phyloP scores from a whole-genome alignment of 2,329 filamentous ascomycete species.

The Pseudonectria foliicola region DNA sequence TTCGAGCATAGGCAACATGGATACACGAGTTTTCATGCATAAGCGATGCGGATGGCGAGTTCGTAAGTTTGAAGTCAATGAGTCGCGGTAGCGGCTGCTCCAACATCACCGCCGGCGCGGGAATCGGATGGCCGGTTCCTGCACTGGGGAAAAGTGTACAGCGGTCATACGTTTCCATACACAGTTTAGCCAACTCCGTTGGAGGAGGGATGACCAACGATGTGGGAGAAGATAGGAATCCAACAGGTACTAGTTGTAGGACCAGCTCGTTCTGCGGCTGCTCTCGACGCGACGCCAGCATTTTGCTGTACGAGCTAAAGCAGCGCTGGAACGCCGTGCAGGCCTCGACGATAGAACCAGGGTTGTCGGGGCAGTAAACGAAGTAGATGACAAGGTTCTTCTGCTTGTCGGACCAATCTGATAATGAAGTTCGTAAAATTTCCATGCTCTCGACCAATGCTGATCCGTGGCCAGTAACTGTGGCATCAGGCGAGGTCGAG shows the following conservation, averaged over 20 bases:
- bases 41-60: slow-evolving; percentile 63
- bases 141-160: slow-evolving; percentile 45
- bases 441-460: slow-evolving; percentile 42
- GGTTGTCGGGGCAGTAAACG: slow-evolving; percentile 59
- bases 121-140: slow-evolving; percentile 42
- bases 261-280: slow-evolving; percentile 57
- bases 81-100: slow-evolving; percentile 62
- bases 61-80: slow-evolving; percentile 67
- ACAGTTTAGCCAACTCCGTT: slow-evolving; percentile 53
- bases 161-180: slow-evolving; percentile 71
- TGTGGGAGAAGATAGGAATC: slow-evolving; percentile 57
- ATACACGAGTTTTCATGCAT: slow-evolving; percentile 74
- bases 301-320: slow-evolving; percentile 50
- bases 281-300: slow-evolving; percentile 34
- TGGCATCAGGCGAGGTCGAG: slow-evolving; percentile 33
- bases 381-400: slow-evolving; percentile 71
- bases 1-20: slow-evolving; percentile 72
- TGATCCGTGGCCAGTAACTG: slow-evolving; percentile 36
- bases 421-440: slow-evolving; percentile 39
- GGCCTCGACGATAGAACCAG: slow-evolving; percentile 58
- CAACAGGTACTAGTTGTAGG: slow-evolving; percentile 66
- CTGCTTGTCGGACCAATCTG: slow-evolving; percentile 33
- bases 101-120: slow-evolving; percentile 65
- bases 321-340: slow-evolving; percentile 69
- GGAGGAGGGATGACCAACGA: slow-evolving; percentile 57